Percentiles rank a stretch among this genome's conserved stretches.
Conservation (phyloP, 768 basidiomycete species). For the Serendipita sp. region DNA sequence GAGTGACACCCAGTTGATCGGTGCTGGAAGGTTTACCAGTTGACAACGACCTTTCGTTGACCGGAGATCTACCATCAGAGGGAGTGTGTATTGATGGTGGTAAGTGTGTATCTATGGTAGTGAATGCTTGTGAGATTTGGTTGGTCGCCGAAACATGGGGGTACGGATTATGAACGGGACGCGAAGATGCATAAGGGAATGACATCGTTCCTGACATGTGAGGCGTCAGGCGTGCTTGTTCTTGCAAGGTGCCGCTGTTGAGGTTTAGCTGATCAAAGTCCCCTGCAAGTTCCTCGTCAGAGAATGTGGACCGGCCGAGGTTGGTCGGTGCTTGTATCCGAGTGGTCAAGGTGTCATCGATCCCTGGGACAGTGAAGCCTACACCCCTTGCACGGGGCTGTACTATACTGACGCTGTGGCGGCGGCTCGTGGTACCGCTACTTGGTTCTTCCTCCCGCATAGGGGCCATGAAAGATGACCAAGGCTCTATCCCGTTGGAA, state of each 20-base stretch:
- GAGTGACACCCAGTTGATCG: neutral
- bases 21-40: neutral
- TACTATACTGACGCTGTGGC: slow-evolving; percentile 72
- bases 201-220: slow-evolving; percentile 52
- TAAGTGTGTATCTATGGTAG: slow-evolving; percentile 3
- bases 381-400: slow-evolving; percentile 50
- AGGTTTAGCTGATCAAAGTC: slow-evolving; percentile 50
- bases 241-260: slow-evolving; percentile 26
- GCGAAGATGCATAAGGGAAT: slow-evolving; percentile 62
- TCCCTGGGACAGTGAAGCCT: slow-evolving; percentile 39
- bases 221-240: slow-evolving; percentile 26
- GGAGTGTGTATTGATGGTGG: neutral
- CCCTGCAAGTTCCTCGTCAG: slow-evolving; percentile 66
- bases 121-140: neutral
- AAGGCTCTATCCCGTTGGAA: slow-evolving; percentile 14
- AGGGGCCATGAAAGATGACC: slow-evolving; percentile 29
- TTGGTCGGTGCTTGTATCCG: slow-evolving; percentile 15
- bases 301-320: slow-evolving; percentile 45
- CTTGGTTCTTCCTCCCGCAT: slow-evolving; percentile 26
- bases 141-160: neutral
- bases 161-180: slow-evolving; percentile 14
- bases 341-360: slow-evolving; percentile 21
- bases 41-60: neutral
- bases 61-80: neutral
- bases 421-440: slow-evolving; percentile 66